Percentiles rank a stretch among this genome's conserved stretches.
Evolutionary conservation across 2,329 filamentous ascomycete species (phyloP).

Genomic region (Botrytis medusae): DNA sequence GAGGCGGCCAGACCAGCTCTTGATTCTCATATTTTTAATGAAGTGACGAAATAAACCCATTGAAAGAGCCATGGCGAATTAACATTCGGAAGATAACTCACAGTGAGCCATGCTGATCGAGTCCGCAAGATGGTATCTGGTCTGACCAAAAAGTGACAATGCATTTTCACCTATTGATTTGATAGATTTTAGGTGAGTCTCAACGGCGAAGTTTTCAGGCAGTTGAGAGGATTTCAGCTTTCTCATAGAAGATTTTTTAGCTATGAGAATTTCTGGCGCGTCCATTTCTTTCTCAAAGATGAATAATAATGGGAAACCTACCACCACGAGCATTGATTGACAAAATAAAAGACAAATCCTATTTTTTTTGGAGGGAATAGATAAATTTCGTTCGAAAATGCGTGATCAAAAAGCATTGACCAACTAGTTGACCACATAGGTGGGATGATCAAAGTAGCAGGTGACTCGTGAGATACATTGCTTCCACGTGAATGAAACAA

Average conservation of each 20-base stretch:
- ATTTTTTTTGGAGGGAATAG: not conserved
- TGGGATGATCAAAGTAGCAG: not conserved
- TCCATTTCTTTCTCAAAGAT: not conserved
- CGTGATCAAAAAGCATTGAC: conserved; percentile 6
- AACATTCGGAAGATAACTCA: not conserved
- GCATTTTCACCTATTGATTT: not conserved
- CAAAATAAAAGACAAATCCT: not conserved
- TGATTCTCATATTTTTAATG: not conserved
- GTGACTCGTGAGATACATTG: not conserved
- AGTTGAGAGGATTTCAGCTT: not conserved
- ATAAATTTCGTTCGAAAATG: not conserved
- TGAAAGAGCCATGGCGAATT: not conserved
- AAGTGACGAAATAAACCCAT: not conserved
- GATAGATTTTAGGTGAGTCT: not conserved
- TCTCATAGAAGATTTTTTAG: not conserved
- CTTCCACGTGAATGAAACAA: no score
- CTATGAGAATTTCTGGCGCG: not conserved
- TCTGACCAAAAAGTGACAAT: not conserved
- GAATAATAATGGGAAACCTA: not conserved
- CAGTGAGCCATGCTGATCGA: not conserved
- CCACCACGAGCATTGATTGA: not conserved
- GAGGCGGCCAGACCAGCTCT: not conserved
- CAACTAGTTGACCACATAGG: not conserved
- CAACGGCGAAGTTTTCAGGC: not conserved
- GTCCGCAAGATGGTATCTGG: not conserved